phyloP scores from a whole-genome alignment of 352 stramenopile species.

The Globisporangium nodosum region DNA sequence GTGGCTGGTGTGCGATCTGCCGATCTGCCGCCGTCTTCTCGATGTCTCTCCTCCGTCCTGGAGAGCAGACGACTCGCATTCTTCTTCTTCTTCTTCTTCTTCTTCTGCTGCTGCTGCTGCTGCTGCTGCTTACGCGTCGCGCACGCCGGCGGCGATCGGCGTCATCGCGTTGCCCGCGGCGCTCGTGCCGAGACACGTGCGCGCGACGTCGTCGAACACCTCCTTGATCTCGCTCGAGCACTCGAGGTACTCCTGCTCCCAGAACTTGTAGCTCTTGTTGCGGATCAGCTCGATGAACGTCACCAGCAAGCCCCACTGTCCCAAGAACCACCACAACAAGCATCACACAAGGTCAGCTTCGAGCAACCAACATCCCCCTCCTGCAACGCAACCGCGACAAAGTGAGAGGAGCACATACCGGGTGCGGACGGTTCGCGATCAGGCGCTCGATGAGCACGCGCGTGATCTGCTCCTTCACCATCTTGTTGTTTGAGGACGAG shows the following conservation, averaged over 20 bases:
- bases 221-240: slow-evolving; percentile 98
- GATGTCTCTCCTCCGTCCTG: background rate
- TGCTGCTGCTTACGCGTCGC: background rate
- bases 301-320: slow-evolving; percentile 93
- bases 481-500: slow-evolving; percentile 94
- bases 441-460: slow-evolving; percentile 98
- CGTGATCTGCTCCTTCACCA: slow-evolving; percentile 98
- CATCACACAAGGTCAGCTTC: slow-evolving; percentile 3
- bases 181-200: slow-evolving; percentile 87
- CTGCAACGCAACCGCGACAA: background rate
- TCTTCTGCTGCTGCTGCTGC: no score
- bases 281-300: slow-evolving; percentile 99
- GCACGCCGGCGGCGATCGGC: slow-evolving; percentile 6
- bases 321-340: slow-evolving; percentile 3
- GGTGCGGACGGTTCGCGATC: slow-evolving; percentile 98
- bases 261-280: slow-evolving; percentile 99
- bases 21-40: no score
- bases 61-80: background rate
- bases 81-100: background rate
- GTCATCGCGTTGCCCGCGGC: slow-evolving; percentile 22
- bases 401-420: slow-evolving; percentile 32
- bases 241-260: slow-evolving; percentile 97
- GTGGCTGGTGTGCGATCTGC: background rate
- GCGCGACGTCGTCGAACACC: slow-evolving; percentile 97
- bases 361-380: background rate